Percentiles rank a stretch among this genome's conserved stretches.
phyloP scores from a whole-genome alignment of 495 filamentous ascomycete genomes.

The Hypoxylon subgilvum region DNA sequence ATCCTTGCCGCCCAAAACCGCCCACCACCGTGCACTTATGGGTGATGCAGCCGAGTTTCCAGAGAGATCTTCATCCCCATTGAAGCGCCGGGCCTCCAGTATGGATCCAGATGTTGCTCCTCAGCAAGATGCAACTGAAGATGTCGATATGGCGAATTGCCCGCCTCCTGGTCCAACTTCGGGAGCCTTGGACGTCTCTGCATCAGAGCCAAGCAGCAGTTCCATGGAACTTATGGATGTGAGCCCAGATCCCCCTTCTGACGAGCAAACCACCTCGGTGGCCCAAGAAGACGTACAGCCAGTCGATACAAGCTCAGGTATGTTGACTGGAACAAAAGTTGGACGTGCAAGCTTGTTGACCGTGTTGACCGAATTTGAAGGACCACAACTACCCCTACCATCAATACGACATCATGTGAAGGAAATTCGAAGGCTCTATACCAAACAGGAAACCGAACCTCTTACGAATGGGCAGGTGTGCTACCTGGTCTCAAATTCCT shows the following conservation, averaged over 20 bases:
- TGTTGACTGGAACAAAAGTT: background rate
- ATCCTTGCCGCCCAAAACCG: slow-evolving; percentile 47
- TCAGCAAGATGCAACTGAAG: slow-evolving; percentile 45
- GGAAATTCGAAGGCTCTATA: slow-evolving; percentile 69
- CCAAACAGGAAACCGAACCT: slow-evolving; percentile 55
- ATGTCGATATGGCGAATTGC: slow-evolving; percentile 63
- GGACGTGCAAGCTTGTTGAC: slow-evolving; percentile 7
- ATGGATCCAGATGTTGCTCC: slow-evolving; percentile 55
- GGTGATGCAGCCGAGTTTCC: slow-evolving; percentile 57
- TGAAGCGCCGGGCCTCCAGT: slow-evolving; percentile 61
- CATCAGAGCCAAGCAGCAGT: slow-evolving; percentile 4
- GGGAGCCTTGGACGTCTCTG: slow-evolving; percentile 25
- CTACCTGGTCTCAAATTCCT: slow-evolving; percentile 77
- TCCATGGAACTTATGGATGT: background rate
- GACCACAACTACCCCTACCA: slow-evolving; percentile 18
- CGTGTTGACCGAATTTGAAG: slow-evolving; percentile 10
- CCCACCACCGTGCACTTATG: slow-evolving; percentile 57
- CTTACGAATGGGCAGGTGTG: slow-evolving; percentile 72
- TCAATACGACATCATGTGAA: slow-evolving; percentile 63
- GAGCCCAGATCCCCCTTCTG: background rate
- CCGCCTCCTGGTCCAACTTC: slow-evolving; percentile 38
- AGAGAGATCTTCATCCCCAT: slow-evolving; percentile 60
- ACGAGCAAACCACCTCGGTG: background rate
- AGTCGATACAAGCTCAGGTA: slow-evolving; percentile 18
- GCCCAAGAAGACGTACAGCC: background rate